phyloP scores from a whole-genome alignment of 257 asterid genomes.

The Solanum etuberosum region DNA sequence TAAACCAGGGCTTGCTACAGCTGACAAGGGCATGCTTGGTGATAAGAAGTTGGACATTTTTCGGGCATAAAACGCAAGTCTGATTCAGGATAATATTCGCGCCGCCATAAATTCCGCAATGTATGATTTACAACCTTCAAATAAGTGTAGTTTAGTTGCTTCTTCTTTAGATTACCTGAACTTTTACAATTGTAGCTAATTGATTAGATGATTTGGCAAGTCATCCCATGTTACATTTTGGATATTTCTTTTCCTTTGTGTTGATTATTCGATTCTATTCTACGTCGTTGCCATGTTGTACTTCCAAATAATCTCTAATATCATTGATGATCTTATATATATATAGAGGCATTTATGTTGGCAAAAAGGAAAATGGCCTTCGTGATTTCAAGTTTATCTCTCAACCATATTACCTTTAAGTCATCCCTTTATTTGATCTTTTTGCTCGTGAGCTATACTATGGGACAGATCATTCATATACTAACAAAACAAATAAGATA shows the following conservation, averaged over 20 bases:
- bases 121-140: not conserved
- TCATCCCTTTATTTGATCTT: not conserved
- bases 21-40: not conserved
- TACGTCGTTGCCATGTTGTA: not conserved
- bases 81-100: constrained; percentile 15
- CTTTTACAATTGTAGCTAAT: not conserved
- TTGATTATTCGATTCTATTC: not conserved
- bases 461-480: not conserved
- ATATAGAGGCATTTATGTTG: not conserved
- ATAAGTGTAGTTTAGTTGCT: not conserved
- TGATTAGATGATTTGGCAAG: not conserved
- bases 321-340: not conserved
- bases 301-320: not conserved
- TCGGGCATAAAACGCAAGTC: constrained; percentile 21
- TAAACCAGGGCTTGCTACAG: not conserved
- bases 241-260: not conserved
- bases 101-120: not conserved
- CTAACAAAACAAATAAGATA: not conserved
- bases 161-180: not conserved
- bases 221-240: not conserved
- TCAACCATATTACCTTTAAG: not conserved
- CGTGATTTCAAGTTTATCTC: not conserved
- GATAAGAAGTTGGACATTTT: not conserved
- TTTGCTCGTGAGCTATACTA: not conserved
- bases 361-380: not conserved